Conservation (phyloP, 257 asterid genomes). For the Nicotiana noctiflora region DNA sequence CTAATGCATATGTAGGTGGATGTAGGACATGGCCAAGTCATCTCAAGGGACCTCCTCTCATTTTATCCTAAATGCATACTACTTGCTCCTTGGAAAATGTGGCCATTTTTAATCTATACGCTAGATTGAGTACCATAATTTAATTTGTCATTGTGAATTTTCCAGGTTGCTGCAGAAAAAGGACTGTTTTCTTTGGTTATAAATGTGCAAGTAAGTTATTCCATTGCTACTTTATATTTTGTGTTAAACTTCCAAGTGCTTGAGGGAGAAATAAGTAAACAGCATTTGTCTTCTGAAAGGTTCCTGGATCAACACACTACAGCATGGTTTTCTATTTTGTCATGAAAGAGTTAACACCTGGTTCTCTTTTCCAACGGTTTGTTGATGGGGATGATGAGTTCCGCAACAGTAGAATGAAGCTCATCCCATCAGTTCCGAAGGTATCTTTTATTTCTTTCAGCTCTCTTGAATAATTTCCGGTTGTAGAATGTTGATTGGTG, state of each 20-base stretch:
- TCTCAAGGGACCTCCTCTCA: no score
- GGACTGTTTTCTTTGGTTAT: slow-evolving; percentile 77
- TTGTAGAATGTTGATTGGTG: background rate
- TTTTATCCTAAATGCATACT: no score
- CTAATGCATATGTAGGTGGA: no score
- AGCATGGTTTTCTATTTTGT: slow-evolving; percentile 93
- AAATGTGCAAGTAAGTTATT: slow-evolving; percentile 86
- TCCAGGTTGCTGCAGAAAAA: slow-evolving; percentile 85
- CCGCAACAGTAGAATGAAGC: slow-evolving; percentile 89
- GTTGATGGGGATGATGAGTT: slow-evolving; percentile 96
- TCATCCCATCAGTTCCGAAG: slow-evolving; percentile 96
- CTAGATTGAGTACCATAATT: background rate
- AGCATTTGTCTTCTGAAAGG: slow-evolving; percentile 40
- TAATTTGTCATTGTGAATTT: slow-evolving; percentile 3
- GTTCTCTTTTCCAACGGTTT: slow-evolving; percentile 87
- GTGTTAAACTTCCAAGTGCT: slow-evolving; percentile 10
- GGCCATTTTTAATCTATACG: background rate
- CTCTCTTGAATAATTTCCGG: background rate
- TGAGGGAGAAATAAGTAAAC: slow-evolving; percentile 3
- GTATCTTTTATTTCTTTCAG: slow-evolving; percentile 27
- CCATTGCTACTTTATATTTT: slow-evolving; percentile 13
- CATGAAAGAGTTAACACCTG: slow-evolving; percentile 44
- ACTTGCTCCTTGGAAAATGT: no score
- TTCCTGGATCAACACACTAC: slow-evolving; percentile 95
- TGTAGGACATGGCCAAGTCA: no score